Evolutionary conservation across 495 filamentous ascomycete species (phyloP).

Genomic region (Bacidia gigantensis): DNA sequence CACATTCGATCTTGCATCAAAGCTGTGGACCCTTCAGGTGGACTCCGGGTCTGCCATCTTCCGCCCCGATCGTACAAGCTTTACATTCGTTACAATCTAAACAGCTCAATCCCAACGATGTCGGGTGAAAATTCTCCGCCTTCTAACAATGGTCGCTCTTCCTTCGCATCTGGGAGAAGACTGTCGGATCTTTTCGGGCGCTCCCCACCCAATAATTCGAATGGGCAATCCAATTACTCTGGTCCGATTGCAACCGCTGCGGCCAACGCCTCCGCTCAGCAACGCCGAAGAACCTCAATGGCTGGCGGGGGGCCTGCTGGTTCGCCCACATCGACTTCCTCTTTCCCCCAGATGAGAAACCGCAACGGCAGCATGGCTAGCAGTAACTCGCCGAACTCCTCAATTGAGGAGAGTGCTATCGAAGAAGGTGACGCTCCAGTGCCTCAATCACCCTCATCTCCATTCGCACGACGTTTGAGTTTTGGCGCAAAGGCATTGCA

Average conservation of each 20-base stretch:
- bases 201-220: slow-evolving; percentile 19
- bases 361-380: slow-evolving; percentile 62
- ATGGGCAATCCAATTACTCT: slow-evolving; percentile 34
- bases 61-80: too few species aligned
- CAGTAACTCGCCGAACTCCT: slow-evolving; percentile 57
- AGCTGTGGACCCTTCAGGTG: too few species aligned
- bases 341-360: slow-evolving; percentile 38
- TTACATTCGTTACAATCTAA: too few species aligned
- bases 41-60: too few species aligned
- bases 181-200: slow-evolving; percentile 36
- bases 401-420: slow-evolving; percentile 72
- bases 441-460: slow-evolving; percentile 45
- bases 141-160: slow-evolving; percentile 32
- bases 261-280: slow-evolving; percentile 45
- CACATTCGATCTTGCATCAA: too few species aligned
- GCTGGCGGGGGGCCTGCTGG: slow-evolving; percentile 73
- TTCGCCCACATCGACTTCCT: slow-evolving; percentile 49
- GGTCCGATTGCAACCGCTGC: slow-evolving; percentile 54
- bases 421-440: slow-evolving; percentile 54
- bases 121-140: slow-evolving; percentile 29
- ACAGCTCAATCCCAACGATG: too few species aligned
- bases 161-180: slow-evolving; percentile 33
- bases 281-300: slow-evolving; percentile 76
- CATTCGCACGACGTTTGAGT: slow-evolving; percentile 76
- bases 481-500: slow-evolving; percentile 80